Evolutionary conservation across 2,329 filamentous ascomycete genomes (phyloP).

Genomic region (Dryadomyces quercivorus): DNA sequence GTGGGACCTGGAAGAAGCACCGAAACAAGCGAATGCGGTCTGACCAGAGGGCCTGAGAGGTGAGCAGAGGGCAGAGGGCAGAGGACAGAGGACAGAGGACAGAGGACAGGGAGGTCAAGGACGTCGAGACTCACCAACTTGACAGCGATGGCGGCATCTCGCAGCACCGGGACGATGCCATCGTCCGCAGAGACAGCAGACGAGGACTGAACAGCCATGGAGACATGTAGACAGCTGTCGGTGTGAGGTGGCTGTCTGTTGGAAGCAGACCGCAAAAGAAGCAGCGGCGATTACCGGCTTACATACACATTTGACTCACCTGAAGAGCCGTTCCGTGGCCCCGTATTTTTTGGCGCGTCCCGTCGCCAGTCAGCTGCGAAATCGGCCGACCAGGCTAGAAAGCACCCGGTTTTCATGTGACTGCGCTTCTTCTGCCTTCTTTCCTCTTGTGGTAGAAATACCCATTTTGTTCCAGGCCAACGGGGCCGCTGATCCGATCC

Average conservation of each 20-base stretch:
- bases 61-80: not conserved
- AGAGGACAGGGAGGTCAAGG: not conserved
- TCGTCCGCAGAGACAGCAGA: not conserved
- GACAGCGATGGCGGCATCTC: not conserved
- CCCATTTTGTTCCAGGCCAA: too few relatives aligned
- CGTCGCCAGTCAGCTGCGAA: not conserved
- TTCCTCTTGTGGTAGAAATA: too few relatives aligned
- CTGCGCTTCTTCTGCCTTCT: too few relatives aligned
- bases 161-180: not conserved
- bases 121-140: not conserved
- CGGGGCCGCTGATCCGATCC: too few relatives aligned
- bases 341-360: not conserved
- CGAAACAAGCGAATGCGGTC: constrained; percentile 12
- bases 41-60: not conserved
- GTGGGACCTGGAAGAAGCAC: constrained; percentile 40
- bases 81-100: not conserved
- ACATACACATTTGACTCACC: not conserved
- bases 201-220: not conserved
- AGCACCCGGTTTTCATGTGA: too few relatives aligned
- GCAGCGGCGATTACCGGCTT: not conserved
- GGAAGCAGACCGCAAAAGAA: not conserved
- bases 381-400: not conserved
- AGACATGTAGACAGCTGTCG: not conserved
- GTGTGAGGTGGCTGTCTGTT: not conserved
- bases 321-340: not conserved